phyloP scores from a whole-genome alignment of 495 filamentous ascomycete species.

The Penicillium angulare region DNA sequence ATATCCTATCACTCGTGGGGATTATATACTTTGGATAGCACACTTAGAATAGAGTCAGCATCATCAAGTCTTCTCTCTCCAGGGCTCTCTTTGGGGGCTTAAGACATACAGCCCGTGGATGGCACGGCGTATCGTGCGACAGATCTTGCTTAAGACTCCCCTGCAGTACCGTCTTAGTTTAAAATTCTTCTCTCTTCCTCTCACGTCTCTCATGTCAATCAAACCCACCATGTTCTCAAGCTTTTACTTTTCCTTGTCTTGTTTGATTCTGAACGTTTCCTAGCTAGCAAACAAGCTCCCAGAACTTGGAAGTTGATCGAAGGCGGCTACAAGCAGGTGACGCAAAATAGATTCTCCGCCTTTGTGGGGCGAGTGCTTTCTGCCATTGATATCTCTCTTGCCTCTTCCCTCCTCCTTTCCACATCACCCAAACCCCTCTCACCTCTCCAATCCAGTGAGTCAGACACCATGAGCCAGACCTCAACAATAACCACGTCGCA shows the following conservation, averaged over 20 bases:
- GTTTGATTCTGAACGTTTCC: constrained; percentile 25
- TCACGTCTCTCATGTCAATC: no score
- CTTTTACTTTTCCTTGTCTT: background rate
- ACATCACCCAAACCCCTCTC: no score
- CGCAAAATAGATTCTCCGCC: constrained; percentile 47
- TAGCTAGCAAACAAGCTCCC: constrained; percentile 6
- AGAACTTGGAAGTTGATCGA: constrained; percentile 8
- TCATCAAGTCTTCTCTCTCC: no score
- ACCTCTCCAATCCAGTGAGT: constrained; percentile 6
- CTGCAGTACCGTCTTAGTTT: constrained; percentile 21
- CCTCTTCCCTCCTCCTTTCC: constrained; percentile 12
- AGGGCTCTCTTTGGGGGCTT: no score
- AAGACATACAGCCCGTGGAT: constrained; percentile 83
- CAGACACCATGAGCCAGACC: no score
- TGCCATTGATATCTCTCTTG: constrained; percentile 23
- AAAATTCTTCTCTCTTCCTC: background rate
- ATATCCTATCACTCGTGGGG: background rate
- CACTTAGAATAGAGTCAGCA: constrained; percentile 55
- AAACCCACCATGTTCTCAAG: background rate
- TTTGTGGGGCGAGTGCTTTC: constrained; percentile 27
- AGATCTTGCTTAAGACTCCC: constrained; percentile 67
- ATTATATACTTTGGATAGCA: constrained; percentile 75
- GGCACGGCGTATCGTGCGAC: constrained; percentile 75
- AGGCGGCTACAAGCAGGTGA: constrained; percentile 14
- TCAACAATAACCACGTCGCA: no score